Evolutionary conservation across 805 yeast genomes (phyloP).

Genomic region (Ogataea methylovora): DNA sequence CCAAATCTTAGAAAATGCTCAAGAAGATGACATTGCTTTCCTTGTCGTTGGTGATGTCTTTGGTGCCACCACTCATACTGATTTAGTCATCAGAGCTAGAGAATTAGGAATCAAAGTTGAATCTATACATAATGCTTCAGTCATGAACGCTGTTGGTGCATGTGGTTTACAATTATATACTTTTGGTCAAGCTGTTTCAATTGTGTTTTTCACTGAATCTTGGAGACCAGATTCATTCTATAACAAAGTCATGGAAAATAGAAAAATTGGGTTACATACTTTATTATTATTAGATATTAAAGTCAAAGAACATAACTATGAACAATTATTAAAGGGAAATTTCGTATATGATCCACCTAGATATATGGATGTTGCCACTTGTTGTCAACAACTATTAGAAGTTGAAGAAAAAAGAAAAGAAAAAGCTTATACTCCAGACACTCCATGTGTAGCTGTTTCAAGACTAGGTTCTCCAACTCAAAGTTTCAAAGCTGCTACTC

Average conservation of each 20-base stretch:
- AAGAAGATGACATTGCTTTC: conserved; percentile 80
- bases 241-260: conserved; percentile 79
- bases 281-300: conserved; percentile 83
- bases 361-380: conserved; percentile 87
- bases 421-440: conserved; percentile 71
- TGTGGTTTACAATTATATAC: conserved; percentile 93
- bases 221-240: conserved; percentile 98
- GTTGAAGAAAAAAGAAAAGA: conserved; percentile 74
- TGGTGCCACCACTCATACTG: conserved; percentile 98
- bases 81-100: conserved; percentile 84
- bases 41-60: conserved; percentile 96
- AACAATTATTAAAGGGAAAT: conserved; percentile 89
- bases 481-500: conserved; percentile 75
- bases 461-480: conserved; percentile 86
- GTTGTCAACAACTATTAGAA: conserved; percentile 82
- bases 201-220: conserved; percentile 88
- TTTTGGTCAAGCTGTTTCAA: conserved; percentile 95
- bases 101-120: conserved; percentile 74
- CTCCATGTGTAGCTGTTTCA: conserved; percentile 92
- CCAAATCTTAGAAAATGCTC: conserved; percentile 68
- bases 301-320: conserved; percentile 93
- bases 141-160: conserved; percentile 98
- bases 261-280: conserved; percentile 88
- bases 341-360: conserved; percentile 94
- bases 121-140: conserved; percentile 89